Evolutionary conservation across 352 stramenopile species (phyloP), one percentile per base, ranked within the genome.

Genomic region (Pythium insidiosum): DNA sequence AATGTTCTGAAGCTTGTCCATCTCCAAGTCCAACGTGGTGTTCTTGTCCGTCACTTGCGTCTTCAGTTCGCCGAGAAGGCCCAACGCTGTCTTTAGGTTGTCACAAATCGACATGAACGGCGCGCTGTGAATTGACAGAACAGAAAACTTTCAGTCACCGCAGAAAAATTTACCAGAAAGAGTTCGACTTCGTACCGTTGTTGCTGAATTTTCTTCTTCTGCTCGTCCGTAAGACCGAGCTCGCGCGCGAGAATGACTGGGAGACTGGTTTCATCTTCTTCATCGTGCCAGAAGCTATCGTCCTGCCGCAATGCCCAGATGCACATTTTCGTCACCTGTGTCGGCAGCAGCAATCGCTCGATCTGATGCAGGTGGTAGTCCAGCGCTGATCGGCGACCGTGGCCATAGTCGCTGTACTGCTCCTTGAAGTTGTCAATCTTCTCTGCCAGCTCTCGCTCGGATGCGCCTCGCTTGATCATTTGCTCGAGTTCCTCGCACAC

Each of bases 371-470:
- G 71, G 49, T 97, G 93, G 50, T 90, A 95, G 42, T 69, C 75
- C 38, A 92, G 57, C 43, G 84, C 83, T 29, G 84, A 94, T 33
- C 86, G 74, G 24, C 91, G 82, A 34, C 88, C 85, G 50, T 88
- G 77, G 19, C 91, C 91, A 63, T 98, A 98, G 65, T 91, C 76
- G 53, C 73, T 88, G 63, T 90, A 92, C 62, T 90, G 77, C 61
- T 97, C 91, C 26, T 95, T 95, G 58, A 96, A 97, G 56, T 96
- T 97, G 67, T 97, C 86, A 36, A 97, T 96, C 63, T 96, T 97
- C 48, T 94, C 81, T 38, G 91, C 91, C 6, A 98, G 76, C 45
- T 91, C 82, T 26, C 80, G 82, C 63, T 96, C 90, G 7, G 60
- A 82, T 26, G 77, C 76, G 30, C 71, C 73, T 30, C 73, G 59